phyloP scores from a whole-genome alignment of 768 basidiomycete species.

The Boletus edulis region DNA sequence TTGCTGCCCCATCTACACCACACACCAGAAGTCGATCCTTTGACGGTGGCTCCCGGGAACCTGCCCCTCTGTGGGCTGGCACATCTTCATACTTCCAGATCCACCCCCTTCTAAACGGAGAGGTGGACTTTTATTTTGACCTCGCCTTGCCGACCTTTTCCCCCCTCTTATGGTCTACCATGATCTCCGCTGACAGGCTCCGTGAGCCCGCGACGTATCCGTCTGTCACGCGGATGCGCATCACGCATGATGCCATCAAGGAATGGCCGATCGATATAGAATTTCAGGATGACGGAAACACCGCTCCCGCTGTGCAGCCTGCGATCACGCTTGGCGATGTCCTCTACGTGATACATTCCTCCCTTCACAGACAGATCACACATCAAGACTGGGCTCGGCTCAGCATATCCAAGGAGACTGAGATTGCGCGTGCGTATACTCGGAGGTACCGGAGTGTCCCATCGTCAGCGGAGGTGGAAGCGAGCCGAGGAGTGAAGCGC shows the following conservation, averaged over 20 bases:
- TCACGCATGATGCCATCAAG: conserved; percentile 54
- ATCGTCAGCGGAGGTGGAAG: conserved; percentile 30
- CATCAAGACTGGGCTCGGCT: conserved; percentile 36
- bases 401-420: conserved; percentile 26
- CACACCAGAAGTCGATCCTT: conserved; percentile 28
- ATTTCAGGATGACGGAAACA: conserved; percentile 31
- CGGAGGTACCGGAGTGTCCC: conserved; percentile 32
- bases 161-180: conserved; percentile 38
- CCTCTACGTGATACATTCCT: conserved; percentile 46
- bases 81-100: conserved; percentile 29
- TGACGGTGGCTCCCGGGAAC: conserved; percentile 18
- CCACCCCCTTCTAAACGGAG: conserved; percentile 45
- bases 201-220: conserved; percentile 56
- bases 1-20: conserved; percentile 11
- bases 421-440: conserved; percentile 36
- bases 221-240: conserved; percentile 49
- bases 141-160: conserved; percentile 46
- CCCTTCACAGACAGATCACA: conserved; percentile 42
- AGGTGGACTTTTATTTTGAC: conserved; percentile 54
- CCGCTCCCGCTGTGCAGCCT: conserved; percentile 23
- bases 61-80: conserved; percentile 23
- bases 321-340: conserved; percentile 61
- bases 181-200: conserved; percentile 46
- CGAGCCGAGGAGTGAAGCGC: conserved; percentile 37
- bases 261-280: conserved; percentile 59